Evolutionary conservation across 1,284 basidiomycete species (phyloP), one percentile per base, ranked within the genome.

Genomic region (Sporisorium sorghi): DNA sequence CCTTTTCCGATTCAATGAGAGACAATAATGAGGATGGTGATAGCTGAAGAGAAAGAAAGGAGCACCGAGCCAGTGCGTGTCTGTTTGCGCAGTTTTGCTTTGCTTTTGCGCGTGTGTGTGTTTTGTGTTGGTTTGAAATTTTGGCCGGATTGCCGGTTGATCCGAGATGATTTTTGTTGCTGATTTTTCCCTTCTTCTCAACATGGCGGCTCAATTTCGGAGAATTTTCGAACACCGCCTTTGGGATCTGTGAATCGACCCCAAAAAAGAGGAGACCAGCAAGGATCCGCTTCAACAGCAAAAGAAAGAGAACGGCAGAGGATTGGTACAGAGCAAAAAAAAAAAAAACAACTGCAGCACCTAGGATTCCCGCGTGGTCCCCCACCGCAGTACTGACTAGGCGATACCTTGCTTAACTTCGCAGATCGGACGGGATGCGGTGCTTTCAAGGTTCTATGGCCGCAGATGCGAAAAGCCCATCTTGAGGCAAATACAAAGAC

Each of bases 311-410:
- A n/a, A n/a, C n/a, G n/a, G n/a, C n/a, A n/a, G n/a, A n/a, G n/a
- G n/a, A n/a, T n/a, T n/a, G n/a, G n/a, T n/a, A n/a, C n/a, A n/a
- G n/a, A n/a, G n/a, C n/a, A n/a, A 28, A 58, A 54, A 43, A 62
- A 43, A 21, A 17, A 60, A 61, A 54, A 74, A 87, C 87, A 90
- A 90, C 89, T 89, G 89, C 89, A 88, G 89, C 90, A 90, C 89
- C 89, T 87, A 90, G 89, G 90, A 90, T 90, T 90, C 90, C 89
- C 89, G 87, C 87, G 89, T 90, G 90, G 90, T 90, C 90, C 90
- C 90, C 90, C 90, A 90, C 90, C 89, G 87, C 90, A 90, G 90
- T 91, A 91, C 90, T 91, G 89, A 90, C 90, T 90, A 86, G 88
- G 89, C 89, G 88, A 89, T 88, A 90, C 89, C 88, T 87, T 87